Conservation (phyloP, 805 yeast genomes). For the Debaryomyces castellii region DNA sequence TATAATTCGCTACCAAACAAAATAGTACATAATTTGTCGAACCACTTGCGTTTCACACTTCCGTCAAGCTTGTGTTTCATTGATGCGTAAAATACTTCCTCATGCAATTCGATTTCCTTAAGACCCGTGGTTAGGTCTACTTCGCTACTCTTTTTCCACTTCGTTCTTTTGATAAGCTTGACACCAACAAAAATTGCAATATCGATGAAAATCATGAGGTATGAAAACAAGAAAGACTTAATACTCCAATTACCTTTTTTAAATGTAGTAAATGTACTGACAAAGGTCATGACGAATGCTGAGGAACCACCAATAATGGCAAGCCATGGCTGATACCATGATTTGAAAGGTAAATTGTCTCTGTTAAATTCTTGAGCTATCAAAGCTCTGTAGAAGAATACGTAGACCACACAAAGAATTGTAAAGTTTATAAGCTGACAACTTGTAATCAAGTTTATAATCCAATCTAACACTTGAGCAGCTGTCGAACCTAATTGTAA, state of each 20-base stretch:
- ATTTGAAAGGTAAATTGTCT: slow-evolving; percentile 7
- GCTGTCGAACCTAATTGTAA: slow-evolving; percentile 49
- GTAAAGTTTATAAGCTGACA: slow-evolving; percentile 30
- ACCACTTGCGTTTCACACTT: slow-evolving; percentile 12
- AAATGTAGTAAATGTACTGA: slow-evolving; percentile 40
- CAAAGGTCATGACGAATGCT: slow-evolving; percentile 32
- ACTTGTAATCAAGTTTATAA: slow-evolving; percentile 31
- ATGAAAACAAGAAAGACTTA: slow-evolving; percentile 43
- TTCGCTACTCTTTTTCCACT: slow-evolving; percentile 27
- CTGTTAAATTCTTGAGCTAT: slow-evolving; percentile 32
- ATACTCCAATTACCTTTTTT: slow-evolving; percentile 37
- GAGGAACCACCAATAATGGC: slow-evolving; percentile 28
- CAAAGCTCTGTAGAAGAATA: slow-evolving; percentile 59
- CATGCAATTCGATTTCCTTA: slow-evolving; percentile 40
- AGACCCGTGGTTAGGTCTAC: slow-evolving; percentile 40
- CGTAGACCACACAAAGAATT: slow-evolving; percentile 48
- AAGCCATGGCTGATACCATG: slow-evolving; percentile 36
- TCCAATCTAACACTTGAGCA: slow-evolving; percentile 31
- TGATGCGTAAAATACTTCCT: slow-evolving; percentile 22
- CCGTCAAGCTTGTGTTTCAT: slow-evolving; percentile 18
- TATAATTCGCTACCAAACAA: slow-evolving; percentile 26
- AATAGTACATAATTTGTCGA: slow-evolving; percentile 15
- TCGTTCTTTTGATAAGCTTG: slow-evolving; percentile 40
- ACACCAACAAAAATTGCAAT: slow-evolving; percentile 31
- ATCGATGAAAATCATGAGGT: slow-evolving; percentile 43